phyloP scores from a whole-genome alignment of 352 stramenopile species.

The Phytopythium mirpurense region DNA sequence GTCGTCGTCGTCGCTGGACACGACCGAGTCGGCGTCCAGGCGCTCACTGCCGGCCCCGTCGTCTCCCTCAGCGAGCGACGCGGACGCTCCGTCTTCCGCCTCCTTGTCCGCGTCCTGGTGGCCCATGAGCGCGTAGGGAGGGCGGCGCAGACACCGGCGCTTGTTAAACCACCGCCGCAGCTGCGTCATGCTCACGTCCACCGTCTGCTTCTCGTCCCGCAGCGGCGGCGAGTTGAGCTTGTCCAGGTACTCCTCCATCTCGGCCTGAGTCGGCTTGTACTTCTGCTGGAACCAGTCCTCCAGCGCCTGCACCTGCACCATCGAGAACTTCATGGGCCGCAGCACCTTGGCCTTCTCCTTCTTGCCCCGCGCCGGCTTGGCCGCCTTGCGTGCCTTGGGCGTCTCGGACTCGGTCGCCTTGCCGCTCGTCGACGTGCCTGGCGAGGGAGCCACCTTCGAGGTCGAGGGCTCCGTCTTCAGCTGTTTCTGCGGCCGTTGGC shows the following conservation, averaged over 20 bases:
- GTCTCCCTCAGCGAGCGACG: slow-evolving; percentile 29
- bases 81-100: slow-evolving; percentile 16
- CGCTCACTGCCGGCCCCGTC: slow-evolving; percentile 38
- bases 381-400: slow-evolving; percentile 1
- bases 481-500: slow-evolving; percentile 1
- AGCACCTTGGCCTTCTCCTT: slow-evolving; percentile 43
- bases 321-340: slow-evolving; percentile 84
- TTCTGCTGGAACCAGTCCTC: slow-evolving; percentile 85
- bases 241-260: slow-evolving; percentile 75
- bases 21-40: slow-evolving; percentile 2
- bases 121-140: slow-evolving; percentile 81
- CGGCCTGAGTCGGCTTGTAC: slow-evolving; percentile 75
- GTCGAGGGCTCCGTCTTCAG: slow-evolving; percentile 3
- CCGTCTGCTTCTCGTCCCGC: slow-evolving; percentile 66
- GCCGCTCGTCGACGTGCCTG: background rate
- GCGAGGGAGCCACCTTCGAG: background rate
- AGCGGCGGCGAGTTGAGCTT: slow-evolving; percentile 66
- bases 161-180: slow-evolving; percentile 86
- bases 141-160: slow-evolving; percentile 70
- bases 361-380: slow-evolving; percentile 4
- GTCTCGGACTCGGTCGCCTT: background rate
- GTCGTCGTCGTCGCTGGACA: slow-evolving; percentile 17
- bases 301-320: slow-evolving; percentile 73
- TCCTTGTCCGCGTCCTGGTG: slow-evolving; percentile 58
- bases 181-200: slow-evolving; percentile 87